Conservation (phyloP, 2,329 filamentous ascomycete species). For the Eurotiales sp. region DNA sequence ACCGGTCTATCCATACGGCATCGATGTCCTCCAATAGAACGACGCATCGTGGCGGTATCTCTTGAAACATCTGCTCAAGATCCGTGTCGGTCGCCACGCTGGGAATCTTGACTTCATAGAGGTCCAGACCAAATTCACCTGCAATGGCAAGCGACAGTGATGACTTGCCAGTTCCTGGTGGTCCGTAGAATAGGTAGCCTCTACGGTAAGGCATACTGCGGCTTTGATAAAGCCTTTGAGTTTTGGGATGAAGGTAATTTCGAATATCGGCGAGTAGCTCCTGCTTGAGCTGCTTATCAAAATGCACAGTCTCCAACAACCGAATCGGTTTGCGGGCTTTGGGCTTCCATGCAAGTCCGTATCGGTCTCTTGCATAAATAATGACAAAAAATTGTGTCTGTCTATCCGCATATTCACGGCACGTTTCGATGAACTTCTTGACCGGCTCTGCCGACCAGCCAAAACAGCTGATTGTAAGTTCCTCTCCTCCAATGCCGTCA, state of each 20-base stretch:
- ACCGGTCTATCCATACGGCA: conserved; percentile 10
- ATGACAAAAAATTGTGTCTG: conserved; percentile 13
- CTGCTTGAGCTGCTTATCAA: conserved; percentile 12
- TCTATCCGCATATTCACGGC: conserved; percentile 9
- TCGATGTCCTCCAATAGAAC: conserved; percentile 14
- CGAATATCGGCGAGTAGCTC: conserved; percentile 12
- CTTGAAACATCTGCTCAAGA: conserved; percentile 11
- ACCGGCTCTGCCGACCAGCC: conserved; percentile 13
- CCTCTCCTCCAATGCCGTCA: conserved; percentile 11
- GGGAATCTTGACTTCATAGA: conserved; percentile 53
- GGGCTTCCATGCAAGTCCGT: conserved; percentile 12
- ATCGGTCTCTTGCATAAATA: conserved; percentile 11
- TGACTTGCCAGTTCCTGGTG: conserved; percentile 93
- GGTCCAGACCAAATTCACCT: conserved; percentile 65
- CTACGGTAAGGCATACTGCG: conserved; percentile 66
- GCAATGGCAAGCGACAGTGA: conserved; percentile 24
- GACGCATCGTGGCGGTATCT: conserved; percentile 11
- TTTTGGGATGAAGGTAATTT: conserved; percentile 11
- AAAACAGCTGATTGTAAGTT: conserved; percentile 13
- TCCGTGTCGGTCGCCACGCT: conserved; percentile 12
- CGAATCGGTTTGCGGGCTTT: conserved; percentile 12
- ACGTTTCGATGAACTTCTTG: conserved; percentile 8
- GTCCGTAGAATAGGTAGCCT: conserved; percentile 85
- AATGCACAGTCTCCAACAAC: conserved; percentile 10
- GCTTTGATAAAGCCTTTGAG: conserved; percentile 19